Base-by-base conservation (phyloP, 2,329 filamentous ascomycete genomes). In the Clarireedia homoeocarpa region DNA sequence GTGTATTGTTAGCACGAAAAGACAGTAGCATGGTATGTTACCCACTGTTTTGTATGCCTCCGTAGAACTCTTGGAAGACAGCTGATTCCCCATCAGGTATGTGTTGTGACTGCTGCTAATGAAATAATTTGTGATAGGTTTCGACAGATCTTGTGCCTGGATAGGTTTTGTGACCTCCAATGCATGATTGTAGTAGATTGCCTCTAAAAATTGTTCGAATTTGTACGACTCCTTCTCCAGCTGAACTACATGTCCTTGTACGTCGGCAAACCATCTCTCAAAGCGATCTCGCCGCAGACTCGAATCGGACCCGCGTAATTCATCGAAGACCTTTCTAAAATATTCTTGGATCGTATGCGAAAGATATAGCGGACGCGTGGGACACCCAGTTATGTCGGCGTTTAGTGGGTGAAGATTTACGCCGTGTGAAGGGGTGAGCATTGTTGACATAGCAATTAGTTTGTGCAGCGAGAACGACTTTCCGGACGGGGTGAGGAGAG, bases 91-190 rank as follows among this genome's bases (percentile, higher is more conserved):
- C 2, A 85, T 85, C 44, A 96, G 76, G 70, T 96, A 96, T 0
- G 91, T 96, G 69, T 96, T 96, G 75, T 96, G 91, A 67, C 90
- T 96, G 63, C 89, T 95, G 60, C 86, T 95, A 69, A 96, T 91
- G 71, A 90, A 96, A 74, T 96, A 96, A 69, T 95, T 90, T 60
- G 66, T 70, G 46, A 70, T 65, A 4, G 68, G 67, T 53, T 58
- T 67, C 6, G 63, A 61, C 44, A 66, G 57, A 46, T 70, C 67
- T 57, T 67, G 66, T 23, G 64, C 61, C 10, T 57, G 45, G 5
- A 61, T 20, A 4, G 56, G 55, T 38, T 59, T 62, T 45, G 64
- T 51, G n/a, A 61, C 61, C 51, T 70, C 64, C n/a, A 69, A 60
- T 23, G 59, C 65, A 40, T 59, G 45, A 45, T 62, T 62, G n/a